Base-by-base conservation (phyloP, 2,329 filamentous ascomycete genomes). In the Arthrobotrys entomopaga region DNA sequence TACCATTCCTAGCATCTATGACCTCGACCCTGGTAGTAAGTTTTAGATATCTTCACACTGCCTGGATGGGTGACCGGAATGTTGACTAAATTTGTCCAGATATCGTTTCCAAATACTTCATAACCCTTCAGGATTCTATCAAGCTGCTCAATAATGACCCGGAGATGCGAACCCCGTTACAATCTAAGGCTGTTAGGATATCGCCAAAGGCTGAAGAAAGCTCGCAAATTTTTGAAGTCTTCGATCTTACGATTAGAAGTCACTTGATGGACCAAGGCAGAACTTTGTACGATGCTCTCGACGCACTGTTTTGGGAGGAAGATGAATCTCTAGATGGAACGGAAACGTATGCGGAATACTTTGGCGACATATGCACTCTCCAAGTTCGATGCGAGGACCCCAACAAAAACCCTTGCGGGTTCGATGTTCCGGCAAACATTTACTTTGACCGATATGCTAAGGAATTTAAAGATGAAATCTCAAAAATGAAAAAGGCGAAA, bases 371-470 rank as follows among this genome's bases (percentile, higher is more conserved):
- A 20, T 66, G 77, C 46, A 77, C 74, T 50, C 57, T 78, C 42
- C 71, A 73, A 49, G 60, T 78, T 22, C 60, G 63, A 48, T 46
- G 69, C 19, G 75, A 77, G 3, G 40, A 60, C 24, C 53, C 53
- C 60, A 64, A 76, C 13, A 75, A 52, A 26, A 65, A 56, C 11
- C 75, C 75, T 22, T 77, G 60, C 22, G 71, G 78, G 15, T 50
- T 78, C 49, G 75, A 77, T 46, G 65, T 79, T 34, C 77, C 78
- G 5, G 48, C 57, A 15, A 64, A 70, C 20, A 70, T 79, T 24
- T 78, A 79, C 61, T 71, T 77, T 20, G 77, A 78, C 26, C 70
- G 78, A 57, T 79, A 79, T 26, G 78, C 77, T 5, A 60, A 77
- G 53, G 63, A 64, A 19, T 79, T 77, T 67, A 71, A 74, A 34